Conservation (phyloP, 108 stramenopile genomes). For the Cylindrotheca fusiformis region DNA sequence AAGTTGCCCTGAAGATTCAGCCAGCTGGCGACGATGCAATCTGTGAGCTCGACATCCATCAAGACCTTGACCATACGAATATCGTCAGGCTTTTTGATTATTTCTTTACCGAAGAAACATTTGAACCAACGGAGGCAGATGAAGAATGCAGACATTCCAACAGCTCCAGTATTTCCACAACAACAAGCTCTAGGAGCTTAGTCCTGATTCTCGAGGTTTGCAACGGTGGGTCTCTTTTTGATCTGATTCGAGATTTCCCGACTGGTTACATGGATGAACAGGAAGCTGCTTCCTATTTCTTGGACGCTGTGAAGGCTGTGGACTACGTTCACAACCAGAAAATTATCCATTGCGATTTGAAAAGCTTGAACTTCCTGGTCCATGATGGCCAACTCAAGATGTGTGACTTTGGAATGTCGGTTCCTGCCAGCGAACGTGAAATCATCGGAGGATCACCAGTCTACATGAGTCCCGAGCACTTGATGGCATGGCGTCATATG, state of each 20-base stretch:
- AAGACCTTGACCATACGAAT: slow-evolving; percentile 12
- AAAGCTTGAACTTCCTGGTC: slow-evolving; percentile 17
- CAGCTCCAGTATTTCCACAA: not conserved
- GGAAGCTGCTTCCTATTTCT: slow-evolving; percentile 2
- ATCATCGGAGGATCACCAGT: slow-evolving; percentile 24
- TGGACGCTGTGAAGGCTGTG: slow-evolving; percentile 6
- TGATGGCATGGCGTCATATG: slow-evolving; percentile 25
- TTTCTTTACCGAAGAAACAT: slow-evolving; percentile 14
- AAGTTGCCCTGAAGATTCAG: slow-evolving; percentile 24
- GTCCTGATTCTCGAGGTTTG: slow-evolving; percentile 23
- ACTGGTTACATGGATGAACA: not conserved
- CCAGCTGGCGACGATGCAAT: slow-evolving; percentile 12
- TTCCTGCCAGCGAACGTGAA: slow-evolving; percentile 11
- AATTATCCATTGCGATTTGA: slow-evolving; percentile 25
- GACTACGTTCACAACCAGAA: slow-evolving; percentile 9
- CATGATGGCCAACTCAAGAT: slow-evolving; percentile 17
- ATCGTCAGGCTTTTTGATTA: slow-evolving; percentile 24
- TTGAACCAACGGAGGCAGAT: not conserved
- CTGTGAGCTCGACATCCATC: slow-evolving; percentile 23
- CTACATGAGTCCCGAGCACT: slow-evolving; percentile 34
- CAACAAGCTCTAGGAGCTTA: not conserved
- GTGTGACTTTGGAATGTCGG: slow-evolving; percentile 30
- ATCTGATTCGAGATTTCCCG: slow-evolving; percentile 2
- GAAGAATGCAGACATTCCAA: not conserved
- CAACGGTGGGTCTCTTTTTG: slow-evolving; percentile 13